Evolutionary conservation across 495 filamentous ascomycete species (phyloP).

Genomic region (Neurospora sp.): DNA sequence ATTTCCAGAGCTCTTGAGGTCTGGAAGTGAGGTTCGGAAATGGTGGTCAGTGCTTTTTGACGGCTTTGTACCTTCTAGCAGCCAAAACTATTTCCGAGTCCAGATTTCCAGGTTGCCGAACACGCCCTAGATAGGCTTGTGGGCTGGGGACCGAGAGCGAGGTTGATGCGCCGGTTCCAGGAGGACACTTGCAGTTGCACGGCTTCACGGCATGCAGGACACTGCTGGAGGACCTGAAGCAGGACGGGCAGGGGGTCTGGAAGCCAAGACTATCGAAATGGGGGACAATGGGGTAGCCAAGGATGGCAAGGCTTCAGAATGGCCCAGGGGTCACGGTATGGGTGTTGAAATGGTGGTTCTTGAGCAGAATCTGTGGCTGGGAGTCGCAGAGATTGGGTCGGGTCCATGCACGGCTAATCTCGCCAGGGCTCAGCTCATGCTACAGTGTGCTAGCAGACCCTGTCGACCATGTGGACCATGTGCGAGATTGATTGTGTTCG

Average conservation of each 20-base stretch:
- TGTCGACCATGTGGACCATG: constrained; percentile 14
- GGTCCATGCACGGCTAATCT: constrained; percentile 25
- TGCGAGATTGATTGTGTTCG: constrained; percentile 9
- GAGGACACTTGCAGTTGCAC: neutral
- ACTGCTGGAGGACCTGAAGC: neutral
- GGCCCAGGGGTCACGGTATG: neutral
- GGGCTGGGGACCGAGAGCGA: neutral
- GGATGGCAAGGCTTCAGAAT: neutral
- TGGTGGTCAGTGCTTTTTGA: no score
- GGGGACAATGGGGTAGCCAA: neutral
- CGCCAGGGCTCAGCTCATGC: constrained; percentile 19
- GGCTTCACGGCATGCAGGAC: neutral
- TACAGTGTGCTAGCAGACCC: constrained; percentile 1
- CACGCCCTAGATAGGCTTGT: neutral
- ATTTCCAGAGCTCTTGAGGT: no score
- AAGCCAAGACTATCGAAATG: constrained; percentile 3
- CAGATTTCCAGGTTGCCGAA: no score
- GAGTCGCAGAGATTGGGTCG: constrained; percentile 17
- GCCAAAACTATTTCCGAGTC: no score
- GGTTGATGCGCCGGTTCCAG: neutral
- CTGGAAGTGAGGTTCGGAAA: no score
- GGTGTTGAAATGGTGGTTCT: neutral
- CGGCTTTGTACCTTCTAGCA: no score
- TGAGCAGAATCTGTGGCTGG: constrained; percentile 10
- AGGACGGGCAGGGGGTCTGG: neutral